A percentile compares a stretch with the other conserved stretches of the same genome.
These are phyloP conservation scores for Phoenix roebelenii DNA, from an alignment of 176 grass and related monocot species.

Conservation along the genomic window DNA sequence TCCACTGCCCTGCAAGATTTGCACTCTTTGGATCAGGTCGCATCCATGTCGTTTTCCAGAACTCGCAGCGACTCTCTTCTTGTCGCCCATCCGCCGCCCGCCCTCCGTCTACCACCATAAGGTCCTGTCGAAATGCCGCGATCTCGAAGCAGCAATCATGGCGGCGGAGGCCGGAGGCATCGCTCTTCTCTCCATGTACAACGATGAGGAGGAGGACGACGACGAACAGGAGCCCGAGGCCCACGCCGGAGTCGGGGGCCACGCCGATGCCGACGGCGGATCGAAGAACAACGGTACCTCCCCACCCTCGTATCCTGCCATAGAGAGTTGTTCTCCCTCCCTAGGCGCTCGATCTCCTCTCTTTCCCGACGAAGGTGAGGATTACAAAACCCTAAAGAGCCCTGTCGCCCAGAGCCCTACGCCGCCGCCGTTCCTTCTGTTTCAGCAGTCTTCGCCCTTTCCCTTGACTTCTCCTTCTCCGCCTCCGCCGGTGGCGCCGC, in stretches of 20 bases:
- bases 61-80: too few species aligned
- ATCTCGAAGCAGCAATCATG: constrained; percentile 23
- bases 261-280: background rate
- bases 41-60: too few species aligned
- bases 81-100: too few species aligned
- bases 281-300: background rate
- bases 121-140: too few species aligned
- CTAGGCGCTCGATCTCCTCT: constrained; percentile 22
- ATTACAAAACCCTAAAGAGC: constrained; percentile 37
- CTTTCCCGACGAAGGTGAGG: constrained; percentile 16
- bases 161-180: constrained; percentile 58
- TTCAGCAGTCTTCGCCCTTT: constrained; percentile 26
- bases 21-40: too few species aligned
- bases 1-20: too few species aligned
- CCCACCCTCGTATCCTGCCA: background rate
- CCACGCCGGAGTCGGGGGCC: background rate
- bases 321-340: background rate
- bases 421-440: constrained; percentile 25
- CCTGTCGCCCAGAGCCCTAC: constrained; percentile 21
- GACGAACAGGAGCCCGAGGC: constrained; percentile 29
- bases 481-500: constrained; percentile 1
- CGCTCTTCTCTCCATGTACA: constrained; percentile 83
- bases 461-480: constrained; percentile 28
- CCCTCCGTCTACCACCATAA: too few species aligned
- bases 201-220: constrained; percentile 75